Conservation (phyloP, 768 basidiomycete species). For the Tricholomella constricta region DNA sequence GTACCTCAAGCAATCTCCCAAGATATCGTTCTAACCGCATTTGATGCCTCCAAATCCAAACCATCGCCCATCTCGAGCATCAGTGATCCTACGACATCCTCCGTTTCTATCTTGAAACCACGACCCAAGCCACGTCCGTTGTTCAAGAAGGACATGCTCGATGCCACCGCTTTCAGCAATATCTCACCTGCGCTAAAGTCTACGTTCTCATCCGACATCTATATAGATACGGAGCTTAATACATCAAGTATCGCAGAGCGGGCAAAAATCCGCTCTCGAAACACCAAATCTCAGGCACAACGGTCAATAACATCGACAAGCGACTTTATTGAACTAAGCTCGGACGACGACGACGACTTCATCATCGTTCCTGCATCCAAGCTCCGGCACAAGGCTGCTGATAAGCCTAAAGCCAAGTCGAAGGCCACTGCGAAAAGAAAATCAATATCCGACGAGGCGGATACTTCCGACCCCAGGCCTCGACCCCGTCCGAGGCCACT, state of each 20-base stretch:
- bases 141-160: conserved; percentile 7
- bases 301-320: conserved; percentile 2
- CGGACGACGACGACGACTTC: conserved; percentile 41
- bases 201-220: conserved; percentile 4
- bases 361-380: conserved; percentile 29
- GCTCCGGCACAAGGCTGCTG: conserved; percentile 20
- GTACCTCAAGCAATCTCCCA: conserved; percentile 3
- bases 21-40: conserved; percentile 11
- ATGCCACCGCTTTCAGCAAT: conserved; percentile 5
- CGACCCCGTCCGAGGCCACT: conserved; percentile 12
- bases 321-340: conserved; percentile 48
- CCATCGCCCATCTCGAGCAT: conserved; percentile 2
- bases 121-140: conserved; percentile 35
- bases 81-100: background rate
- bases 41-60: background rate
- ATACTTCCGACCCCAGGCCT: conserved; percentile 6
- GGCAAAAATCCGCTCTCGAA: conserved; percentile 55
- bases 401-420: conserved; percentile 25
- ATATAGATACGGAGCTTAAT: conserved; percentile 17
- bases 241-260: conserved; percentile 54
- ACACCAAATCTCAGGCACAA: conserved; percentile 21
- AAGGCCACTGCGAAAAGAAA: conserved; percentile 22
- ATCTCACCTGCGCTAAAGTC: background rate
- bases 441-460: conserved; percentile 18
- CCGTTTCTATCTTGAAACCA: conserved; percentile 17